Conservation (phyloP, 129 eudicot species). For the Tagetes patula region DNA sequence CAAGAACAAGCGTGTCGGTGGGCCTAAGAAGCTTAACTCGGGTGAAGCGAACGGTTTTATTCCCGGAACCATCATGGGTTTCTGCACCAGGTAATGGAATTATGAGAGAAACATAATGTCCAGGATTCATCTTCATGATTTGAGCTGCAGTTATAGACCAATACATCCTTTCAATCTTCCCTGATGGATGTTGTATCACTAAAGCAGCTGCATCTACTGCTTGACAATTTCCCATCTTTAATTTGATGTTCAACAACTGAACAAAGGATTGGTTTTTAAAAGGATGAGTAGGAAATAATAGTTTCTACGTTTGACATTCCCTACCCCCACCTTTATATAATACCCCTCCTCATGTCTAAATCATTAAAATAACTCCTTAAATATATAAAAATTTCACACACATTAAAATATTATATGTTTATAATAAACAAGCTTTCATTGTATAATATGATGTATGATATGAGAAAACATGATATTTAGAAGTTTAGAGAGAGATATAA, state of each 20-base stretch:
- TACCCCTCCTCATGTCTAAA: background rate
- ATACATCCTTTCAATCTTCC: constrained; percentile 82
- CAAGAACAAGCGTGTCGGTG: constrained; percentile 63
- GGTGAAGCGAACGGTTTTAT: constrained; percentile 48
- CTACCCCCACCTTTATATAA: constrained; percentile 33
- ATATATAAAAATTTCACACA: background rate
- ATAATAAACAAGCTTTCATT: too few species aligned
- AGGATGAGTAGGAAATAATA: constrained; percentile 27
- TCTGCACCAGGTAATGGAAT: constrained; percentile 53
- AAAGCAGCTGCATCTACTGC: constrained; percentile 96
- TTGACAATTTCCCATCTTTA: constrained; percentile 90
- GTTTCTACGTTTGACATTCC: constrained; percentile 15
- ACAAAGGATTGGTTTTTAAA: constrained; percentile 8
- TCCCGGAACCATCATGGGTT: constrained; percentile 29
- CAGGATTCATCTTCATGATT: constrained; percentile 89
- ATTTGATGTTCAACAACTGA: background rate
- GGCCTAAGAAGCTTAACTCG: constrained; percentile 84
- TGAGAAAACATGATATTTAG: too few species aligned
- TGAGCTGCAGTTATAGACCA: constrained; percentile 71
- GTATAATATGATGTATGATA: background rate
- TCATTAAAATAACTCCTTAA: background rate
- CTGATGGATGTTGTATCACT: constrained; percentile 88
- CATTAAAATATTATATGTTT: background rate
- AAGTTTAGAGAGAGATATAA: background rate
- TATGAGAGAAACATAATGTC: constrained; percentile 89